A percentile compares a stretch with the other conserved stretches of the same genome.
phyloP scores from a whole-genome alignment of 148 eudicot genomes.

The Spergularia marina region DNA sequence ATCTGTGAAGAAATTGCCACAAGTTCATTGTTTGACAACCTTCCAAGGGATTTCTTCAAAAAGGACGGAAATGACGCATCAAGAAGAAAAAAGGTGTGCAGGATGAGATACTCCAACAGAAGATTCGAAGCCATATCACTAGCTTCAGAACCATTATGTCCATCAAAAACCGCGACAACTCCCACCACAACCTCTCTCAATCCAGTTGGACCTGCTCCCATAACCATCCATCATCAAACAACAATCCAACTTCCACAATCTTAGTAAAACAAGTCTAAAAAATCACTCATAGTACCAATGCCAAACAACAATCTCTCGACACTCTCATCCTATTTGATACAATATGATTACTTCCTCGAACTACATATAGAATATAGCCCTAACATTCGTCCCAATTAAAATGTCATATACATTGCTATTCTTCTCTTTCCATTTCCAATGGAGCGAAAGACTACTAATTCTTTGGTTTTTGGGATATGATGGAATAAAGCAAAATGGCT shows the following conservation, averaged over 20 bases:
- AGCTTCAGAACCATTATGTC: constrained; percentile 96
- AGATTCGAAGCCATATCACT: constrained; percentile 94
- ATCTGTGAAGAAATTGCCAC: constrained; percentile 33
- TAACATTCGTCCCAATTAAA: no score
- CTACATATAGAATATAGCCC: background rate
- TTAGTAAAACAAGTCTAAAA: background rate
- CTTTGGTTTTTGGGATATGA: no score
- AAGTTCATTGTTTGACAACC: constrained; percentile 46
- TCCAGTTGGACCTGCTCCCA: constrained; percentile 60
- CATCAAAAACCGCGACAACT: constrained; percentile 88
- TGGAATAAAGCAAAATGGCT: no score
- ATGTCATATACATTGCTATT: no score
- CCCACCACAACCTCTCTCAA: constrained; percentile 65
- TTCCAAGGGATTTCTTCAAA: constrained; percentile 43
- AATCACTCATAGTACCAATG: background rate
- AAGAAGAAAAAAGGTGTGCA: constrained; percentile 86
- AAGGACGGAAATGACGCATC: constrained; percentile 67
- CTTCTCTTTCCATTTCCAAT: no score
- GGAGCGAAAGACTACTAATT: no score
- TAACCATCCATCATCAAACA: constrained; percentile 8
- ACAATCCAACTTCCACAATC: background rate
- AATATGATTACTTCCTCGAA: background rate
- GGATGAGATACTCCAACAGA: constrained; percentile 71
- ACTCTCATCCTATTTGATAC: background rate
- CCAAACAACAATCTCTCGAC: background rate